A percentile compares a stretch with the other conserved stretches of the same genome.
Conservation (phyloP, 306 rosid species). For the Corylus americana region DNA sequence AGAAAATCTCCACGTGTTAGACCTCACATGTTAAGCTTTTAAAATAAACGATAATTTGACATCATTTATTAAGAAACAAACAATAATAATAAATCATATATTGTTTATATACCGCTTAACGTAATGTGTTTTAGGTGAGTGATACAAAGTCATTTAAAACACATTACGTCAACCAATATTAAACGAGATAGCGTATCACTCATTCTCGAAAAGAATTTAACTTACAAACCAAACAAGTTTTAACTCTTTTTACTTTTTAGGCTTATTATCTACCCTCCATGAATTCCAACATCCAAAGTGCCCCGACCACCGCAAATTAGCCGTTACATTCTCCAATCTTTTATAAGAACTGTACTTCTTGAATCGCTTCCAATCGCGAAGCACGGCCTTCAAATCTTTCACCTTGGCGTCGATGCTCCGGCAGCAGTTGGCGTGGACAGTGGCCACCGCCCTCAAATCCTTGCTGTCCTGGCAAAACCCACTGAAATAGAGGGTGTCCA, state of each 20-base stretch:
- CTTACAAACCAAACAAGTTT: neutral
- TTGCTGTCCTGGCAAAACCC: slow-evolving; percentile 81
- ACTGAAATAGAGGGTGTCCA: slow-evolving; percentile 72
- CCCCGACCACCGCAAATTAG: slow-evolving; percentile 38
- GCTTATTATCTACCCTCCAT: slow-evolving; percentile 34
- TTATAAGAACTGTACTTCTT: slow-evolving; percentile 19
- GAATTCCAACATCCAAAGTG: slow-evolving; percentile 53
- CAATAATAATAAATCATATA: too few species aligned
- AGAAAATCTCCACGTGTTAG: too few species aligned
- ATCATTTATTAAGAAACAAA: too few species aligned
- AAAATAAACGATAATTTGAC: too few species aligned
- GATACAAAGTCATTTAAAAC: too few species aligned
- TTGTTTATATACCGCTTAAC: too few species aligned
- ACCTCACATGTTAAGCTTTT: too few species aligned
- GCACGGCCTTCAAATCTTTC: slow-evolving; percentile 40
- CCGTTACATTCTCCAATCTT: slow-evolving; percentile 16
- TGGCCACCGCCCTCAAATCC: slow-evolving; percentile 53
- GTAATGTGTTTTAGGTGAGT: too few species aligned
- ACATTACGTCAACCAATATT: neutral
- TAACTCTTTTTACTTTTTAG: neutral
- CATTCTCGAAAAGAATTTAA: neutral
- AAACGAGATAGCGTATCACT: neutral
- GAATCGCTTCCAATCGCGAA: slow-evolving; percentile 73
- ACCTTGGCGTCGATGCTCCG: slow-evolving; percentile 65
- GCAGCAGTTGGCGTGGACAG: slow-evolving; percentile 82